These are phyloP conservation scores for Pharus latifolius DNA, from an alignment of 176 grass and related monocot species.

Conservation along the genomic window DNA sequence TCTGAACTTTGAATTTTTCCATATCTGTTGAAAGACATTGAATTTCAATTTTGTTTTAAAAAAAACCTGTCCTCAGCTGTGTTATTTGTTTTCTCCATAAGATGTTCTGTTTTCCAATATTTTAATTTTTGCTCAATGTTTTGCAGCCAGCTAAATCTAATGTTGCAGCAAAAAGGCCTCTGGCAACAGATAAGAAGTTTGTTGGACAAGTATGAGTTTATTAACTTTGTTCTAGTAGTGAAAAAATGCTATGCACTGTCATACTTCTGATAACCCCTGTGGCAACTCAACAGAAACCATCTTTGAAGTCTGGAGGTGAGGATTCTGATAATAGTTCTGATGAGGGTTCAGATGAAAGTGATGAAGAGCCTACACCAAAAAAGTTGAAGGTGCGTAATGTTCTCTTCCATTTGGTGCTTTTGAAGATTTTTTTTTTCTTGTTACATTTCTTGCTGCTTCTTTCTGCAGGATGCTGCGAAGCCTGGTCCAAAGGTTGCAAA, in stretches of 20 bases:
- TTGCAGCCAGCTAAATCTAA: slow-evolving; percentile 31
- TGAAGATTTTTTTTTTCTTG: neutral
- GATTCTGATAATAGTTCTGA: slow-evolving; percentile 40
- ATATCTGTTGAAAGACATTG: too few species aligned
- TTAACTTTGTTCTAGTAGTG: neutral
- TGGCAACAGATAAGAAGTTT: slow-evolving; percentile 15
- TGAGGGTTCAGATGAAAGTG: slow-evolving; percentile 40
- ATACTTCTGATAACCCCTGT: neutral
- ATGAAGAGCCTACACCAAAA: slow-evolving; percentile 46
- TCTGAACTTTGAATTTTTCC: too few species aligned
- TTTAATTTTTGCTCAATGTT: neutral
- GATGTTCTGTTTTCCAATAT: neutral
- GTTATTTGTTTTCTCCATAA: neutral
- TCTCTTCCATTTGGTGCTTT: neutral
- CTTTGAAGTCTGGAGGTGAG: slow-evolving; percentile 14
- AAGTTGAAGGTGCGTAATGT: slow-evolving; percentile 33
- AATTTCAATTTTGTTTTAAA: too few species aligned
- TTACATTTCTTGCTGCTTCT: neutral
- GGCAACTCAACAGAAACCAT: neutral
- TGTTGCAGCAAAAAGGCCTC: slow-evolving; percentile 16
- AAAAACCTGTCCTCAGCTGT: too few species aligned
- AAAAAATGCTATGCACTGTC: neutral
- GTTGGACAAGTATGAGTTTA: slow-evolving; percentile 20
- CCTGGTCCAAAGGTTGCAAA: slow-evolving; percentile 20
- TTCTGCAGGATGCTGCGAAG: slow-evolving; percentile 6